phyloP scores from a whole-genome alignment of 352 stramenopile genomes.

The Globisporangium yorkense region DNA sequence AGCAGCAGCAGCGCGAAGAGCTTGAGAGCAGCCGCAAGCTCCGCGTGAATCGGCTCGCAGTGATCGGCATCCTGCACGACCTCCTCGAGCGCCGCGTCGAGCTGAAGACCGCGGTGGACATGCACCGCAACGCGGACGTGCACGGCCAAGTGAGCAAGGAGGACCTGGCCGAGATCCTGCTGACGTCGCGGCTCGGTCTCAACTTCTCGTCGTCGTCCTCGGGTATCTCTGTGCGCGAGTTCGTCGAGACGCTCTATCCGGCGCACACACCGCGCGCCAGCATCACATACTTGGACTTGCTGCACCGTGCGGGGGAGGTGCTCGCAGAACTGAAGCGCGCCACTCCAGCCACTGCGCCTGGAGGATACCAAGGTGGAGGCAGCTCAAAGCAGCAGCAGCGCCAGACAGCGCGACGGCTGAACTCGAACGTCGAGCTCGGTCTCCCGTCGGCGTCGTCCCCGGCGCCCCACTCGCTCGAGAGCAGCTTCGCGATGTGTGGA shows the following conservation, averaged over 20 bases:
- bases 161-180: slow-evolving; percentile 58
- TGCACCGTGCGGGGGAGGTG: slow-evolving; percentile 56
- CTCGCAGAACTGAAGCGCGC: slow-evolving; percentile 35
- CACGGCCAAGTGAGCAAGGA: slow-evolving; percentile 53
- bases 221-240: slow-evolving; percentile 41
- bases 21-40: slow-evolving; percentile 12
- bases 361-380: neutral
- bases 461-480: slow-evolving; percentile 13
- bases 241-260: slow-evolving; percentile 60
- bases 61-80: slow-evolving; percentile 61
- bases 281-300: slow-evolving; percentile 53
- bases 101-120: slow-evolving; percentile 64
- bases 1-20: neutral
- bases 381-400: slow-evolving; percentile 26
- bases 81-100: slow-evolving; percentile 62
- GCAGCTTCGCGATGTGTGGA: slow-evolving; percentile 7
- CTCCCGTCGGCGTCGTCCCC: slow-evolving; percentile 1
- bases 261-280: slow-evolving; percentile 13
- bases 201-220: slow-evolving; percentile 31
- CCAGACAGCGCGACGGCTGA: slow-evolving; percentile 32
- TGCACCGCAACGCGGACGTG: slow-evolving; percentile 49
- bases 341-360: neutral
- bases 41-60: slow-evolving; percentile 20
- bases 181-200: slow-evolving; percentile 53
- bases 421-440: slow-evolving; percentile 18